phyloP scores from a whole-genome alignment of 164 flowering plant genomes.

The Chimonanthus praecox region DNA sequence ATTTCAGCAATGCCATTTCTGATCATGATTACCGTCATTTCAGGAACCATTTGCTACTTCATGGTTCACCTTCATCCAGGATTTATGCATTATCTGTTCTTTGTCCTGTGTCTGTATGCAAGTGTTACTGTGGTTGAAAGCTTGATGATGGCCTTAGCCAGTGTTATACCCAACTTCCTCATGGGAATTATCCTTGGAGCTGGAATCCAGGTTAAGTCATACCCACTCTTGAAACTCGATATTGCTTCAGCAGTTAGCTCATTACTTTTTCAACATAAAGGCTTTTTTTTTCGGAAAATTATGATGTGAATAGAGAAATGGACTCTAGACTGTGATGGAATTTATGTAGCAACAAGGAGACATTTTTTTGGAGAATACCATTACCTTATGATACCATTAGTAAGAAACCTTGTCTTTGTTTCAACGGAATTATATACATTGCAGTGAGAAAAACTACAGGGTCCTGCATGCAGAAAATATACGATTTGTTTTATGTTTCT shows the following conservation, averaged over 20 bases:
- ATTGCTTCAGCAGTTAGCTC: not conserved
- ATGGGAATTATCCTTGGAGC: slow-evolving; percentile 98
- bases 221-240: not conserved
- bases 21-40: slow-evolving; percentile 68
- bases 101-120: slow-evolving; percentile 79
- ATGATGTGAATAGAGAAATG: not conserved
- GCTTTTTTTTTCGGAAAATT: not conserved
- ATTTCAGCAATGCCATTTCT: slow-evolving; percentile 85
- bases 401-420: no score
- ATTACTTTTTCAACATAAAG: not conserved
- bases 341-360: not conserved
- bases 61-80: slow-evolving; percentile 92
- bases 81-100: slow-evolving; percentile 70
- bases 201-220: slow-evolving; percentile 71
- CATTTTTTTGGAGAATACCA: no score
- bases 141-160: slow-evolving; percentile 97
- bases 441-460: no score
- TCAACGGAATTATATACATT: no score
- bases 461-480: no score
- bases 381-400: no score
- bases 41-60: slow-evolving; percentile 91
- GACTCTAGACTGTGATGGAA: not conserved
- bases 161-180: slow-evolving; percentile 88
- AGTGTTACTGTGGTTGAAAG: slow-evolving; percentile 95
- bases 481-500: not conserved